Evolutionary conservation across 2,329 filamentous ascomycete species (phyloP).

Genomic region (Phyllosticta ampelicida): DNA sequence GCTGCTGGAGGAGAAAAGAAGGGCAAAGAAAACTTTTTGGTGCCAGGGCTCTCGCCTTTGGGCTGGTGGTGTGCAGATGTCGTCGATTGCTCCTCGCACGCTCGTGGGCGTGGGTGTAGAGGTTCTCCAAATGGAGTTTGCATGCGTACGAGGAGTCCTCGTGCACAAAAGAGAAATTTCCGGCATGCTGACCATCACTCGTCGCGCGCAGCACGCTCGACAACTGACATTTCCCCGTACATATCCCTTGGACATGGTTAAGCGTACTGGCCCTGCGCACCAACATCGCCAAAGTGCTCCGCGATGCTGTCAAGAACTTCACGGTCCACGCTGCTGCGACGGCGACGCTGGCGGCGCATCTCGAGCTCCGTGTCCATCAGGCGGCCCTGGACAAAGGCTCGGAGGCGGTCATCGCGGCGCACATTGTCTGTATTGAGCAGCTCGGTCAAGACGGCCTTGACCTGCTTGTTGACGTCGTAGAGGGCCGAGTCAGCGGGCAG

Average conservation of each 20-base stretch:
- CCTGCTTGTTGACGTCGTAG: slow-evolving; percentile 41
- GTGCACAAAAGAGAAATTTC: not conserved
- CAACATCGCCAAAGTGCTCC: slow-evolving; percentile 18
- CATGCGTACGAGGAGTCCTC: not conserved
- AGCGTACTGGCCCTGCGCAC: not conserved
- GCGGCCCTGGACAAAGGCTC: slow-evolving; percentile 41
- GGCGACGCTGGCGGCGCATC: slow-evolving; percentile 32
- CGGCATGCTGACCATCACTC: not conserved
- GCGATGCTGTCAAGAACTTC: slow-evolving; percentile 27
- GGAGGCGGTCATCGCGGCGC: slow-evolving; percentile 32
- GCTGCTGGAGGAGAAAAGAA: not conserved
- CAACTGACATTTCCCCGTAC: not conserved
- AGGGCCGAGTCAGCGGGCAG: slow-evolving; percentile 26
- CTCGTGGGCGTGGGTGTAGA: not conserved
- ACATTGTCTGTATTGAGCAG: slow-evolving; percentile 44
- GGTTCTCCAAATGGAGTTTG: too few species aligned
- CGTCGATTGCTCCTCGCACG: not conserved
- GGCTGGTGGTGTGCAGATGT: not conserved
- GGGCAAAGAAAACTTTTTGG: not conserved
- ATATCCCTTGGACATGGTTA: not conserved
- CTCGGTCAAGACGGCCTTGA: slow-evolving; percentile 44
- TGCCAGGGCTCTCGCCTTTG: not conserved
- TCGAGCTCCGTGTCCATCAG: slow-evolving; percentile 45
- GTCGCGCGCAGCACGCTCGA: not conserved
- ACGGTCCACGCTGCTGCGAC: slow-evolving; percentile 25